Conservation (phyloP, 2,329 filamentous ascomycete genomes). For the Curvularia hawaiiensis region DNA sequence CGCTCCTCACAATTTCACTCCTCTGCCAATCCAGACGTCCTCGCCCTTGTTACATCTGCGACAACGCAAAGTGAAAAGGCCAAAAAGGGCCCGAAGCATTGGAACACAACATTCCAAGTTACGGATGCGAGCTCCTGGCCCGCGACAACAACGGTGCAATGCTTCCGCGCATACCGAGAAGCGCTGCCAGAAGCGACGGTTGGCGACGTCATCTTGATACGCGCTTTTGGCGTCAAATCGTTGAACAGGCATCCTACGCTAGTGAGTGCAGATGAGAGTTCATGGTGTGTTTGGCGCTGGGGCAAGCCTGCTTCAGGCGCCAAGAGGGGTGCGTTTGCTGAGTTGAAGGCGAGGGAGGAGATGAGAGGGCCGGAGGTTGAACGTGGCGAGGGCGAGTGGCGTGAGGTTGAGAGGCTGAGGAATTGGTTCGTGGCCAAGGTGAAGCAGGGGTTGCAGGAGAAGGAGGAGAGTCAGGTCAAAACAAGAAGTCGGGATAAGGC, state of each 20-base stretch:
- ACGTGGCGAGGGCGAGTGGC: slow-evolving; percentile 52
- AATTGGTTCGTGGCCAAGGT: slow-evolving; percentile 45
- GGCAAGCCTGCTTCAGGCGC: slow-evolving; percentile 36
- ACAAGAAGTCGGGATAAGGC: slow-evolving; percentile 23
- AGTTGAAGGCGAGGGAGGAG: slow-evolving; percentile 47
- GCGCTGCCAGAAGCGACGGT: slow-evolving; percentile 48
- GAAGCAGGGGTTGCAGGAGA: slow-evolving; percentile 21
- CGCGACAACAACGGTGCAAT: slow-evolving; percentile 40
- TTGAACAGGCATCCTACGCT: slow-evolving; percentile 44
- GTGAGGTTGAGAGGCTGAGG: slow-evolving; percentile 48
- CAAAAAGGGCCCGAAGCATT: slow-evolving; percentile 51
- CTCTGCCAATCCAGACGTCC: slow-evolving; percentile 47
- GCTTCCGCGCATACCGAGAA: slow-evolving; percentile 51
- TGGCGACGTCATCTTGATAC: slow-evolving; percentile 54
- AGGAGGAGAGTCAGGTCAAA: slow-evolving; percentile 18
- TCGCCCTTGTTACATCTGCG: slow-evolving; percentile 50
- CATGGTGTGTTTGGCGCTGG: slow-evolving; percentile 56
- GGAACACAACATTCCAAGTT: slow-evolving; percentile 50
- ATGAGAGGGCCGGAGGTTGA: slow-evolving; percentile 54
- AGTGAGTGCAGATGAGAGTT: slow-evolving; percentile 50
- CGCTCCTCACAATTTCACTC: slow-evolving; percentile 44
- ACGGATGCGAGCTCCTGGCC: slow-evolving; percentile 46
- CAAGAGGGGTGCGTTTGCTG: slow-evolving; percentile 35
- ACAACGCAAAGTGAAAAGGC: slow-evolving; percentile 45
- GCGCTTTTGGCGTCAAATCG: slow-evolving; percentile 51